Evolutionary conservation across 371 early-diverging fungal species (phyloP).

Genomic region (Haplosporangium sp.): DNA sequence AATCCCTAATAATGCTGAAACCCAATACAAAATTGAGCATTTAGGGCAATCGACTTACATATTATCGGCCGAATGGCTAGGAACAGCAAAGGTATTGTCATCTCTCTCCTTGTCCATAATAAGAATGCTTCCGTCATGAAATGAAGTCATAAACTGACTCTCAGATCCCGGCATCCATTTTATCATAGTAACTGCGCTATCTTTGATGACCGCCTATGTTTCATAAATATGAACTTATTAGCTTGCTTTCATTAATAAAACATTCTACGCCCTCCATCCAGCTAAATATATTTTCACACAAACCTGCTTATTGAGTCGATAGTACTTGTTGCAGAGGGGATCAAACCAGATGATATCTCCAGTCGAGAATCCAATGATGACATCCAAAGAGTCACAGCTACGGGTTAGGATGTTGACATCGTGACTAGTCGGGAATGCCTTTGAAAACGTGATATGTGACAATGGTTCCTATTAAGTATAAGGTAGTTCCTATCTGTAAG

Average conservation of each 20-base stretch:
- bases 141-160: conserved; percentile 83
- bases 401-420: conserved; percentile 85
- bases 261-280: too few relatives aligned
- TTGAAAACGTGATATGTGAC: conserved; percentile 81
- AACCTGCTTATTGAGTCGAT: conserved; percentile 77
- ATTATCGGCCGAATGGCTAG: too few relatives aligned
- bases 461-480: conserved; percentile 72
- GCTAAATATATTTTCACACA: too few relatives aligned
- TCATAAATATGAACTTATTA: too few relatives aligned
- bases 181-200: conserved; percentile 77
- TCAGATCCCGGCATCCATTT: conserved; percentile 95
- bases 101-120: conserved; percentile 92
- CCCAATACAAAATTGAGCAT: too few relatives aligned
- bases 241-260: too few relatives aligned
- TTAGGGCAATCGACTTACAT: too few relatives aligned
- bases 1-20: too few relatives aligned
- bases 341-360: conserved; percentile 92
- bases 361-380: conserved; percentile 85
- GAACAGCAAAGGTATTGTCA: conserved; percentile 68
- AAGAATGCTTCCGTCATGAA: conserved; percentile 79
- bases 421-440: conserved; percentile 87
- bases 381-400: conserved; percentile 74
- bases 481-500: not conserved
- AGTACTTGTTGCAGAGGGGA: conserved; percentile 81
- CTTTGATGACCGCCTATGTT: conserved; percentile 73